These are phyloP conservation scores for Leptomonas seymouri DNA, from an alignment of 208 protist species.

Conservation along the genomic window DNA sequence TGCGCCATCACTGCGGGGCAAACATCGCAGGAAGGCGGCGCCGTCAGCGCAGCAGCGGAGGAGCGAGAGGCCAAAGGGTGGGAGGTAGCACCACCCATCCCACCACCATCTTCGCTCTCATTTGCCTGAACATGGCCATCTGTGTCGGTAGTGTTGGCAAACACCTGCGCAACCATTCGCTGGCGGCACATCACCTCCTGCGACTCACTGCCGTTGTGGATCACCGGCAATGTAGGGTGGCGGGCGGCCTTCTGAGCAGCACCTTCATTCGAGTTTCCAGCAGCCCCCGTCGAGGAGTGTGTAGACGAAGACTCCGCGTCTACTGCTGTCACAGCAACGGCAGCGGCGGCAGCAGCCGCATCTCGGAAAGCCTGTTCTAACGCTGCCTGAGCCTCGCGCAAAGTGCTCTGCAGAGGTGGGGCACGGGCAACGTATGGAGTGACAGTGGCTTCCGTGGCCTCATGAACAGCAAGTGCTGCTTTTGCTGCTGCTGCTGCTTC, in stretches of 20 bases:
- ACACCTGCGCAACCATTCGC: slow-evolving; percentile 13
- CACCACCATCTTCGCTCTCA: neutral
- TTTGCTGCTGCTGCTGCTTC: neutral
- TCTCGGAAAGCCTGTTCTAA: neutral
- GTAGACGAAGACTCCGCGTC: neutral
- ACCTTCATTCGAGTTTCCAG: neutral
- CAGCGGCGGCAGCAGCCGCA: neutral
- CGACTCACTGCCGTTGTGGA: slow-evolving; percentile 12
- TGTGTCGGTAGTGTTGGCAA: neutral
- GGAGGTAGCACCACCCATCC: neutral
- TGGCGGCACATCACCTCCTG: slow-evolving; percentile 18
- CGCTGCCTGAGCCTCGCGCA: neutral
- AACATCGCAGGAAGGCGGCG: slow-evolving; percentile 22
- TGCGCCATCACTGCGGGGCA: slow-evolving; percentile 49
- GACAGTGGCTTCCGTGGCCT: slow-evolving; percentile 5
- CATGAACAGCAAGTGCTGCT: neutral
- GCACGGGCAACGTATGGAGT: slow-evolving; percentile 11
- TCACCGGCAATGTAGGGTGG: neutral
- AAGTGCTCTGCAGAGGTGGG: neutral
- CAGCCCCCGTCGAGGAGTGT: slow-evolving; percentile 1
- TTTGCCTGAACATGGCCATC: neutral
- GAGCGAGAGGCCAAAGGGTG: too few species aligned
- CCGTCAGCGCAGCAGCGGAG: neutral
- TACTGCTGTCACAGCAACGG: neutral
- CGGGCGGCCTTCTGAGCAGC: neutral